Evolutionary conservation across 805 yeast species (phyloP), one percentile per base, ranked within the genome.

Genomic region (Cyberlindnera veronae): DNA sequence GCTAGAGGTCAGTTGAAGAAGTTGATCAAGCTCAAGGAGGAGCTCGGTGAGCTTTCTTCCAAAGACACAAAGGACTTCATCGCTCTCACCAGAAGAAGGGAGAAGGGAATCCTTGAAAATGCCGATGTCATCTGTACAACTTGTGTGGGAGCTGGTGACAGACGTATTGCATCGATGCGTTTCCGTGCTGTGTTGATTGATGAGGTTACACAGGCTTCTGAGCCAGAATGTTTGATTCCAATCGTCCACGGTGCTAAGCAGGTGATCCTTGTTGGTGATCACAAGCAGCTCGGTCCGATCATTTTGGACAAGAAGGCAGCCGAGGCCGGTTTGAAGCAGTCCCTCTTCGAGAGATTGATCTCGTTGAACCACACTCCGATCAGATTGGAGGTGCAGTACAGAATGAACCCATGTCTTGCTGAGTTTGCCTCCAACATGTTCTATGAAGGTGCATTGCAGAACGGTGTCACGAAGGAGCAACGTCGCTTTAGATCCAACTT

Each of bases 231-330:
- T 54, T 70, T 90, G 54, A 87, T 90, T 49, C 96, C 98, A 11
- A 76, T 90, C 28, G 88, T 84, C 3, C 84, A 81, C 50, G 96
- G 96, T 19, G 89, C 95, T 33, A 84, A 83, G 57, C 96, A 90
- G 58, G 87, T 89, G 6, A 77, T 90, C 33, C 66, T 90, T 24
- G 96, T 89, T 28, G 98, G 98, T 56, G 98, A 90, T 61, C 97
- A 91, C 63, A 91, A 88, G 64, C 98, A 90, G 67, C 69, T 90
- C 49, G 96, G 97, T 2, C 97, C 98, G 0, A 95, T 89, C 18
- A 83, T 91, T 35, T 62, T 86, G 41, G 88, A 86, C 51, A 76
- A 78, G 53, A 74, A 75, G 51, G 96, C 95, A 3, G 88, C 83
- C 14, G 81, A 81, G 46, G 95, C 95, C 0, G 96, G 97, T 18